Evolutionary conservation across 2,329 filamentous ascomycete species (phyloP).

Genomic region (Sarocladium strictum): DNA sequence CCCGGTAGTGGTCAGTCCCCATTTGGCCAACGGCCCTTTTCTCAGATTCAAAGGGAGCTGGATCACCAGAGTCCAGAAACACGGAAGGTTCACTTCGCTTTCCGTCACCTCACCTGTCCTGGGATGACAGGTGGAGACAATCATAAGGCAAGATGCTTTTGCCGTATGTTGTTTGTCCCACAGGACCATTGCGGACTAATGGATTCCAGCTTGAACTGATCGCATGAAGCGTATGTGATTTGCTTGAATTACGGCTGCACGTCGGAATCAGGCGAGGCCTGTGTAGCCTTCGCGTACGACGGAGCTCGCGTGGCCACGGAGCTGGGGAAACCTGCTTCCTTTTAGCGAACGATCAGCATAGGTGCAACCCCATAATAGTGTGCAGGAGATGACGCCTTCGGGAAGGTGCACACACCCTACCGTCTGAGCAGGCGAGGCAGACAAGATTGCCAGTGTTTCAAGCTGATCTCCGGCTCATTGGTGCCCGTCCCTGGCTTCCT

Average conservation of each 20-base stretch:
- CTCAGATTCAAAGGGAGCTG: not conserved
- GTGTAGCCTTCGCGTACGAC: not conserved
- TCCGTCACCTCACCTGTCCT: too few species aligned
- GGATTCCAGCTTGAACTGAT: not conserved
- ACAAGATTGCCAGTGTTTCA: constrained; percentile 11
- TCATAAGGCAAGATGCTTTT: too few species aligned
- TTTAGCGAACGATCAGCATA: constrained; percentile 3
- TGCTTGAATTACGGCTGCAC: not conserved
- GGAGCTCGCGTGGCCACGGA: not conserved
- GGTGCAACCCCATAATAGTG: not conserved
- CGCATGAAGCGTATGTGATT: not conserved
- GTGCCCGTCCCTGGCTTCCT: not conserved
- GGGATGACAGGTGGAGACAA: not conserved
- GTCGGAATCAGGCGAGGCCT: not conserved
- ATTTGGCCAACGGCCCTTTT: not conserved
- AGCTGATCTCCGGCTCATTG: constrained; percentile 8
- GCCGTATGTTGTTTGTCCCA: too few species aligned
- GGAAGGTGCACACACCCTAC: not conserved
- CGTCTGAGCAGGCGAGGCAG: not conserved
- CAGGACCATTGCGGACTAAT: not conserved
- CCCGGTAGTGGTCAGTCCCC: not conserved
- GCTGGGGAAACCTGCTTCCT: not conserved
- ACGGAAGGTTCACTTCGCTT: not conserved
- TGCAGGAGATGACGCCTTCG: not conserved
- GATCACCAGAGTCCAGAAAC: not conserved